A percentile compares a stretch with the other conserved stretches of the same genome.
Conservation (phyloP, 352 stramenopile species). For the Phytopythium montanum region DNA sequence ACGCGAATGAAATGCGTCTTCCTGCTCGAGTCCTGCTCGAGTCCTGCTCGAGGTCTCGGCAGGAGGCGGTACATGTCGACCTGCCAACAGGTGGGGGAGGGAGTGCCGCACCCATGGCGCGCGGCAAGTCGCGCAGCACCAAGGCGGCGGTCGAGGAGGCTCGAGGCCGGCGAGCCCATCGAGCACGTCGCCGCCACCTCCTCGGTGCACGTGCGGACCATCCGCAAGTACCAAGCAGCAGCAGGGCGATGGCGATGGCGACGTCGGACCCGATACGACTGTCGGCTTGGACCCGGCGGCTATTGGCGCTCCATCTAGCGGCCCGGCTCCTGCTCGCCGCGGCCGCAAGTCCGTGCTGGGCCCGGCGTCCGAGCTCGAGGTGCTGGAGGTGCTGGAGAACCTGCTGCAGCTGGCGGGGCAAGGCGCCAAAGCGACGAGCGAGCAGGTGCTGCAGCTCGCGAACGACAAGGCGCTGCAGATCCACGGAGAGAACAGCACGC, state of each 20-base stretch:
- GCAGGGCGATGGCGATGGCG: too few species aligned
- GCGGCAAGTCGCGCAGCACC: slow-evolving; percentile 9
- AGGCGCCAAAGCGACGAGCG: background rate
- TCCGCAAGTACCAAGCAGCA: slow-evolving; percentile 9
- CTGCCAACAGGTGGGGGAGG: too few species aligned
- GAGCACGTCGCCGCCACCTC: slow-evolving; percentile 6
- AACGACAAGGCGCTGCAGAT: slow-evolving; percentile 7
- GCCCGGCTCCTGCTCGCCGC: background rate
- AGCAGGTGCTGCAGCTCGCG: slow-evolving; percentile 7
- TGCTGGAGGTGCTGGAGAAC: slow-evolving; percentile 9
- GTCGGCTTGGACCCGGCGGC: background rate
- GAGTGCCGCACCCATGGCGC: slow-evolving; percentile 5
- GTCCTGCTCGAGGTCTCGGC: too few species aligned
- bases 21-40: too few species aligned
- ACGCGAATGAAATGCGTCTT: too few species aligned
- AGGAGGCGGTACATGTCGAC: too few species aligned
- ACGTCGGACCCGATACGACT: too few species aligned
- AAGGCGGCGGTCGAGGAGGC: slow-evolving; percentile 9
- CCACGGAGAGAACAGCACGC: background rate
- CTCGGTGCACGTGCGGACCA: slow-evolving; percentile 7
- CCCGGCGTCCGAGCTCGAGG: slow-evolving; percentile 4
- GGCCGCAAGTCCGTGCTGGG: slow-evolving; percentile 10
- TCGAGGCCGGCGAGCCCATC: slow-evolving; percentile 5
- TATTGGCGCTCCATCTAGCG: background rate
- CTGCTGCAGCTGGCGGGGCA: slow-evolving; percentile 5